Conservation (phyloP, 345 rosid genomes). For the Eucalyptus viminalis region DNA sequence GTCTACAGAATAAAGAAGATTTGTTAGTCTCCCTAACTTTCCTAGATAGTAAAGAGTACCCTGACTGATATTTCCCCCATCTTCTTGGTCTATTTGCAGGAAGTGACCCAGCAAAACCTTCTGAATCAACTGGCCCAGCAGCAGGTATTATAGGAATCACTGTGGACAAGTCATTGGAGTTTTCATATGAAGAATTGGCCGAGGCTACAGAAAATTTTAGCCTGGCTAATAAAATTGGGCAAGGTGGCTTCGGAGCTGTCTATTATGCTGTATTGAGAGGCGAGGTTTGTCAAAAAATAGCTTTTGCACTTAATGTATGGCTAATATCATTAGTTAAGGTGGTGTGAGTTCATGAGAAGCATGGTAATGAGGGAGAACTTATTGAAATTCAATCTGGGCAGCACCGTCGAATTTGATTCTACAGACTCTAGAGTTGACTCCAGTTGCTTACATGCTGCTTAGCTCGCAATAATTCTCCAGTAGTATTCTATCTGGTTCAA, state of each 20-base stretch:
- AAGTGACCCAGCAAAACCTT: constrained; percentile 10
- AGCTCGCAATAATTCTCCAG: background rate
- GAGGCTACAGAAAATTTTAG: constrained; percentile 76
- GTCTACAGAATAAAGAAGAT: background rate
- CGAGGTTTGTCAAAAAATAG: constrained; percentile 38
- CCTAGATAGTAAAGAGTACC: background rate
- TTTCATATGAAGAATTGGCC: constrained; percentile 90
- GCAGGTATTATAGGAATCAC: constrained; percentile 45
- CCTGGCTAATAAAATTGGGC: constrained; percentile 76
- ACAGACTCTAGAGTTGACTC: background rate
- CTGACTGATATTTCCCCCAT: background rate
- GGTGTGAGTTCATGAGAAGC: background rate
- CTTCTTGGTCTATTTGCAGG: constrained; percentile 12
- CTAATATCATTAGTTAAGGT: background rate
- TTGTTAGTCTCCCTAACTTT: background rate
- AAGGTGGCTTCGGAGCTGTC: constrained; percentile 93
- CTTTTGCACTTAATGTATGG: background rate
- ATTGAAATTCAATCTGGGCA: background rate
- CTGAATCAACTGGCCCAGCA: constrained; percentile 7
- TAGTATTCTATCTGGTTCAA: background rate
- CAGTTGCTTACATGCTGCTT: background rate
- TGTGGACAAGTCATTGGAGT: constrained; percentile 80
- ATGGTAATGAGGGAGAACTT: background rate
- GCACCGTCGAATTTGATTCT: background rate
- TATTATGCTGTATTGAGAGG: constrained; percentile 91